Percentiles rank a stretch among this genome's conserved stretches.
These are phyloP conservation scores for Thymus quinquecostatus DNA, from an alignment of 257 asterid species.

Conservation along the genomic window DNA sequence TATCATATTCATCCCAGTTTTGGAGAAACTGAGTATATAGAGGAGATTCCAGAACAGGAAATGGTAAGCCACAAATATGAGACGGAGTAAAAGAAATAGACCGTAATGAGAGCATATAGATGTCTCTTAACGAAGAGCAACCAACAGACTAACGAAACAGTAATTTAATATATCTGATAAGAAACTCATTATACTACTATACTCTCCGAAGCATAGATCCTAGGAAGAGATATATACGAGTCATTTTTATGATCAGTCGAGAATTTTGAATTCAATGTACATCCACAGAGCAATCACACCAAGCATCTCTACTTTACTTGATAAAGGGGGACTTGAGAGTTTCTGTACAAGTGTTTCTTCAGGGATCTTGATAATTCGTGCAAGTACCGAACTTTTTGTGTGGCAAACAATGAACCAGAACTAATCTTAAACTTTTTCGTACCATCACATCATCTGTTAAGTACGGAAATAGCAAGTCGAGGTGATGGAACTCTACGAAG, in stretches of 20 bases:
- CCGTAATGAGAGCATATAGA: neutral
- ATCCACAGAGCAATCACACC: neutral
- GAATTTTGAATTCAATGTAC: neutral
- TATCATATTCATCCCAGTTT: conserved; percentile 21
- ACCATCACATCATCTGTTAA: neutral
- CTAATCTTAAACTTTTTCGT: neutral
- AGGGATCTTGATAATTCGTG: neutral
- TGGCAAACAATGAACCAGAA: neutral
- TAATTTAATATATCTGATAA: neutral
- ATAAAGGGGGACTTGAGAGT: neutral
- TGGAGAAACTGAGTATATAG: neutral
- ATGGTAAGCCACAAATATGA: conserved; percentile 10
- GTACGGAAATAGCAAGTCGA: neutral
- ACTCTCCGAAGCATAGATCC: neutral
- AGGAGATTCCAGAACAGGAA: neutral
- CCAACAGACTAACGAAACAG: neutral
- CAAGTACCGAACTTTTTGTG: neutral
- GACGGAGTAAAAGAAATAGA: conserved; percentile 3
- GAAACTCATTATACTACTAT: neutral
- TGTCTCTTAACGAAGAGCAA: neutral
- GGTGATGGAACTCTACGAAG: conserved; percentile 4
- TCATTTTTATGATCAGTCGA: neutral
- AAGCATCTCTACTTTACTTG: neutral
- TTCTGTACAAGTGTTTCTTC: neutral
- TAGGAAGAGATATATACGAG: neutral